phyloP scores from a whole-genome alignment of 2,329 filamentous ascomycete species.

The Monosporascus cannonballus region DNA sequence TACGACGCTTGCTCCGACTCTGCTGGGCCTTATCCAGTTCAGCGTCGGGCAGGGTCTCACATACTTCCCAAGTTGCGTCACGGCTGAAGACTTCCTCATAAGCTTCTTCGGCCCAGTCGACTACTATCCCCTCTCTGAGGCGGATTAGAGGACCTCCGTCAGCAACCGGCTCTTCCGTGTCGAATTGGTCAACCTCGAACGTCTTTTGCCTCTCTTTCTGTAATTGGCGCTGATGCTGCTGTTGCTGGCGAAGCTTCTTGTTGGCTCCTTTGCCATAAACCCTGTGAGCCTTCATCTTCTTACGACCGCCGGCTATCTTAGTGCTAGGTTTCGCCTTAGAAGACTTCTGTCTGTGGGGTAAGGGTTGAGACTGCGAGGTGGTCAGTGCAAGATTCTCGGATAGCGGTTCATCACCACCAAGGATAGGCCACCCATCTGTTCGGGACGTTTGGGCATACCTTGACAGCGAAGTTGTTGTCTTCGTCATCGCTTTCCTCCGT shows the following conservation, averaged over 20 bases:
- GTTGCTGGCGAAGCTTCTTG: conserved; percentile 28
- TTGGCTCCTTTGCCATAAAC: conserved; percentile 43
- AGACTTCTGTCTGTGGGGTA: conserved; percentile 14
- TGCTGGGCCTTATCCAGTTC: conserved; percentile 59
- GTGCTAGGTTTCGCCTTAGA: conserved; percentile 1
- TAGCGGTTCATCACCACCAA: neutral
- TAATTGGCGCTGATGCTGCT: conserved; percentile 19
- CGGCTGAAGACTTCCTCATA: conserved; percentile 66
- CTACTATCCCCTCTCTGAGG: conserved; percentile 75
- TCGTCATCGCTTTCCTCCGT: conserved; percentile 54
- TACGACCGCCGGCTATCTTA: conserved; percentile 31
- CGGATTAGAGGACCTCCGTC: conserved; percentile 63
- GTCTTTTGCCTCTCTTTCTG: conserved; percentile 24
- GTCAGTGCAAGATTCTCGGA: conserved; percentile 9
- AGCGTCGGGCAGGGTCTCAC: conserved; percentile 52
- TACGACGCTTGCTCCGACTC: conserved; percentile 58
- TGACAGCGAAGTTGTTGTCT: conserved; percentile 23
- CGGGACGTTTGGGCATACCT: conserved; percentile 24
- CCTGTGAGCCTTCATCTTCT: conserved; percentile 41
- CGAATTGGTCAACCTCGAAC: conserved; percentile 16
- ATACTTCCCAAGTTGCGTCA: conserved; percentile 48
- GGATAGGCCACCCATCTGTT: neutral
- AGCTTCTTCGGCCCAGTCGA: conserved; percentile 74
- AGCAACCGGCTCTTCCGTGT: conserved; percentile 28
- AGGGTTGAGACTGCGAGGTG: conserved; percentile 9